phyloP scores from a whole-genome alignment of 768 basidiomycete genomes.

The Auricularia sp. region DNA sequence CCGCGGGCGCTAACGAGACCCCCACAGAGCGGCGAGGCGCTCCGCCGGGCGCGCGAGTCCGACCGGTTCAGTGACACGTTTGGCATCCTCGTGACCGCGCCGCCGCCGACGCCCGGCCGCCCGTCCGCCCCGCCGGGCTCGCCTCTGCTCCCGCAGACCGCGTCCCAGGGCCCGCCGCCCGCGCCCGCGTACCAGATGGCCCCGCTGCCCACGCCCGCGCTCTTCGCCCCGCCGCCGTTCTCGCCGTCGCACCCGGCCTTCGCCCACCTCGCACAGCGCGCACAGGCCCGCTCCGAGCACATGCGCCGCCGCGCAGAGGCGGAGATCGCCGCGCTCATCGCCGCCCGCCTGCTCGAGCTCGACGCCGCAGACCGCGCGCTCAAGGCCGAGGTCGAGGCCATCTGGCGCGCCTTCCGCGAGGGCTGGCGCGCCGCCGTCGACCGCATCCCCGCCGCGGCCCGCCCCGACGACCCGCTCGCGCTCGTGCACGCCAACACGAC shows the following conservation, averaged over 20 bases:
- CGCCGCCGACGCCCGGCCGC: not conserved
- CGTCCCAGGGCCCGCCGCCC: not conserved
- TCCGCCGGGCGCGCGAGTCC: not conserved
- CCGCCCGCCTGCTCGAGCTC: conserved; percentile 45
- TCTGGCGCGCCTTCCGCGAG: conserved; percentile 54
- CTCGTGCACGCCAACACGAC: not conserved
- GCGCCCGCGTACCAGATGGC: not conserved
- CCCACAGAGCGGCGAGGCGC: not conserved
- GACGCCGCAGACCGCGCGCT: conserved; percentile 44
- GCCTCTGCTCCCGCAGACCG: not conserved
- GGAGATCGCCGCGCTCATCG: conserved; percentile 41
- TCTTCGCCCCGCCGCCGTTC: conserved; percentile 70
- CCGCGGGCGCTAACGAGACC: not conserved
- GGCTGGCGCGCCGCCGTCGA: conserved; percentile 14
- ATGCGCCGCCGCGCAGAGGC: conserved; percentile 49
- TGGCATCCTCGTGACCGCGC: conserved; percentile 3
- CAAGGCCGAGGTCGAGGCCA: conserved; percentile 43
- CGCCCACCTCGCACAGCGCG: conserved; percentile 48
- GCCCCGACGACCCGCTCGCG: not conserved
- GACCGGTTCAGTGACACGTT: conserved; percentile 5
- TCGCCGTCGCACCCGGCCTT: conserved; percentile 67
- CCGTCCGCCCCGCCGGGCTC: not conserved
- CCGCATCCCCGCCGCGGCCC: not conserved
- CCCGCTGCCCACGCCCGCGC: conserved; percentile 24
- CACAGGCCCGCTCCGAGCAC: conserved; percentile 41